Evolutionary conservation across 805 yeast species (phyloP).

Genomic region (Candida ponderosae): DNA sequence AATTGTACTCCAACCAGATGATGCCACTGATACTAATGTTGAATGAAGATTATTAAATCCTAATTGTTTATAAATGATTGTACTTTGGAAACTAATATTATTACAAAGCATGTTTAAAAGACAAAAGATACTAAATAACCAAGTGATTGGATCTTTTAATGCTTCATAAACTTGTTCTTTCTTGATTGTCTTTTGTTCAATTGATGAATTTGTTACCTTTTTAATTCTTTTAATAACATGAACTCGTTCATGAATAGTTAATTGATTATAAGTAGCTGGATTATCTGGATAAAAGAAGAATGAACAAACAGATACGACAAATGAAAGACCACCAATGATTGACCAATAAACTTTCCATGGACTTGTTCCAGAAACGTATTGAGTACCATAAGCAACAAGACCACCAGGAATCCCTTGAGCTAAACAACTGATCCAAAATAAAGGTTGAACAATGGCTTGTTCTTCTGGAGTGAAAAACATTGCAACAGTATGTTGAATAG

Average conservation of each 20-base stretch:
- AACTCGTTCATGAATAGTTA: slow-evolving; percentile 33
- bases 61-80: slow-evolving; percentile 31
- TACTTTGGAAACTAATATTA: slow-evolving; percentile 38
- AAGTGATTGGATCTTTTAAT: slow-evolving; percentile 30
- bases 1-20: slow-evolving; percentile 15
- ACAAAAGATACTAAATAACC: slow-evolving; percentile 25
- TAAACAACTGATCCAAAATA: slow-evolving; percentile 35
- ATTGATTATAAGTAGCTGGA: slow-evolving; percentile 36
- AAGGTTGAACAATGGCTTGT: slow-evolving; percentile 36
- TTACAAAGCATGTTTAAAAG: slow-evolving; percentile 38
- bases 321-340: slow-evolving; percentile 39
- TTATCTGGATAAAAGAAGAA: slow-evolving; percentile 38
- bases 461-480: slow-evolving; percentile 33
- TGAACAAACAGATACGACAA: slow-evolving; percentile 22
- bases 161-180: slow-evolving; percentile 31
- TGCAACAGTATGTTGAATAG: slow-evolving; percentile 30
- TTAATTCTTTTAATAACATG: slow-evolving; percentile 32
- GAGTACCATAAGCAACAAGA: slow-evolving; percentile 22
- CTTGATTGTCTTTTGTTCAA: slow-evolving; percentile 33
- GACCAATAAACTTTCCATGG: slow-evolving; percentile 42
- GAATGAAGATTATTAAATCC: slow-evolving; percentile 30
- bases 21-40: slow-evolving; percentile 40
- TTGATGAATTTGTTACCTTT: slow-evolving; percentile 26
- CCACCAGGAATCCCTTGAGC: slow-evolving; percentile 30
- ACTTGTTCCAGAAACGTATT: slow-evolving; percentile 8